Percentiles rank a stretch among this genome's conserved stretches.
phyloP scores from a whole-genome alignment of 192 early-diverging fungal genomes.

The Dissophora ornata region DNA sequence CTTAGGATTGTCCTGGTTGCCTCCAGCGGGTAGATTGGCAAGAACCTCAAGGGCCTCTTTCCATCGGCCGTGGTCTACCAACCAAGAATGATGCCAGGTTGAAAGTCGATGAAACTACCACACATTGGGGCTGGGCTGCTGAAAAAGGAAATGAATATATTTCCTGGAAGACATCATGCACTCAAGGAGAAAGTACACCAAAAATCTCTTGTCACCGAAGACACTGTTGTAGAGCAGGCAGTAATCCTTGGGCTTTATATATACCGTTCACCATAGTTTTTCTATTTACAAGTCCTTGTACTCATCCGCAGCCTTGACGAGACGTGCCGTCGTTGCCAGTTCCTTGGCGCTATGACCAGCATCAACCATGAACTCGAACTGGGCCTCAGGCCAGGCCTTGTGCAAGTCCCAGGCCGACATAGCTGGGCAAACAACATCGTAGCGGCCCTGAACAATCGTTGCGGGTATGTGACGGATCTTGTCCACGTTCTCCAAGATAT shows the following conservation, averaged over 20 bases:
- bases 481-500: slow-evolving; percentile 72
- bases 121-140: too few relatives aligned
- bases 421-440: slow-evolving; percentile 51
- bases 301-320: slow-evolving; percentile 72
- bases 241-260: too few relatives aligned
- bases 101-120: too few relatives aligned
- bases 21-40: slow-evolving; percentile 71
- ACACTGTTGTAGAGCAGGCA: too few relatives aligned
- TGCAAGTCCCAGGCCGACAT: slow-evolving; percentile 55
- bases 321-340: slow-evolving; percentile 54
- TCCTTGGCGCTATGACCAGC: slow-evolving; percentile 77
- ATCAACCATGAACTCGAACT: slow-evolving; percentile 70
- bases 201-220: too few relatives aligned
- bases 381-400: slow-evolving; percentile 71
- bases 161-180: too few relatives aligned
- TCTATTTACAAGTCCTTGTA: slow-evolving; percentile 64
- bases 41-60: slow-evolving; percentile 77
- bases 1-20: slow-evolving; percentile 61
- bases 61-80: slow-evolving; percentile 70
- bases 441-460: slow-evolving; percentile 65
- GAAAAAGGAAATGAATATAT: too few relatives aligned
- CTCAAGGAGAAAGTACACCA: too few relatives aligned
- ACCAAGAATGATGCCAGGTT: slow-evolving; percentile 89
- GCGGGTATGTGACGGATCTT: slow-evolving; percentile 74
- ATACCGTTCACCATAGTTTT: too few relatives aligned